Base-by-base conservation (phyloP, 2,329 filamentous ascomycete species). In the Aureobasidium sp. region DNA sequence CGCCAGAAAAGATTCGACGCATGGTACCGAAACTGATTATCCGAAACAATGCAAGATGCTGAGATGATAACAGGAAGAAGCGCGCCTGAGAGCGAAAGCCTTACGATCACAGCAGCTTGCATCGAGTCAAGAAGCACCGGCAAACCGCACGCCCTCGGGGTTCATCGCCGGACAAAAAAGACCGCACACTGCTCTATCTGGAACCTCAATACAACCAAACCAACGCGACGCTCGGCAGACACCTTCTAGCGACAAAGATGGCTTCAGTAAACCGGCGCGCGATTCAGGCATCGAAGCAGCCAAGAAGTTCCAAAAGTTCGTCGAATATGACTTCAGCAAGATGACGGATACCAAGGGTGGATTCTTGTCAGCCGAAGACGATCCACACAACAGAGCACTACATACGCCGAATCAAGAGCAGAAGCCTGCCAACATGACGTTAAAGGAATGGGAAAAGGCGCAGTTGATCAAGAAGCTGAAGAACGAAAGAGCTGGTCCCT, bases 321-420 rank as follows among this genome's bases (percentile, higher is more conserved):
- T 99, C 70, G 94, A 99, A 71, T 97, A 97, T 77, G 94, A 99
- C 74, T 94, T 99, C 76, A 93, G 89, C 72, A 89, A 93, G 76
- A 97, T 99, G 91, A 95, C 88, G 7, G 94, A 99, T 73, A 97
- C 93, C 0, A 97, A 97, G 71, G 94, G 94, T 64, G 94, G 94
- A 0, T 99, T 99, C 74, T 76, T 99, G 66, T 89, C 88, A n/a
- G 82, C 84, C 1, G 89, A 93, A 64, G 94, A 99, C 71, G 94
- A 99, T 74, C 94, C 94, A 1, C 85, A 88, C 72, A 96, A 96
- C 71, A 87, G 87, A 67, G 90, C 87, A 9, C 79, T 93, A 68
- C 84, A 86, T 68, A 80, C 77, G 7, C 77, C 73, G 9, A 75
- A 81, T 58, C 75, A 82, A 9, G 83, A 86, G 59, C 80, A 85